A percentile compares a stretch with the other conserved stretches of the same genome.
phyloP scores from a whole-genome alignment of 108 stramenopile species.

The Mediolabrus comicus region DNA sequence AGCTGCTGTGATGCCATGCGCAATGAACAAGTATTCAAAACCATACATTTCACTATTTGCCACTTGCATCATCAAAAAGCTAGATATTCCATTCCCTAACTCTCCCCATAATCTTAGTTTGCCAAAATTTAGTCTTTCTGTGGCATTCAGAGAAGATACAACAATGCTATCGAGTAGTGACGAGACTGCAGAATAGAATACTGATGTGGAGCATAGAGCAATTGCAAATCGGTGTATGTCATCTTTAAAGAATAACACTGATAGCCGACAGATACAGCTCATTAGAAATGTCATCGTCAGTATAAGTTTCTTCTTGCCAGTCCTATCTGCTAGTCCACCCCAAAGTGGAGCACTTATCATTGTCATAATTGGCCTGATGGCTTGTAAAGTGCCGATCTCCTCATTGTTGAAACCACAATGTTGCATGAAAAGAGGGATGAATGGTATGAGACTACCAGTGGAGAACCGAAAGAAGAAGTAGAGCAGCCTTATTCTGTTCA shows the following conservation, averaged over 20 bases:
- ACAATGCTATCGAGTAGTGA: conserved; percentile 90
- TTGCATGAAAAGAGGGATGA: conserved; percentile 44
- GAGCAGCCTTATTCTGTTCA: conserved; percentile 23
- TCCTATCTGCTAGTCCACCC: conserved; percentile 30
- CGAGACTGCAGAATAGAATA: conserved; percentile 32
- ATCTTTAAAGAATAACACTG: conserved; percentile 3
- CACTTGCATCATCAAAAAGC: conserved; percentile 4
- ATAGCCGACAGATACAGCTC: conserved; percentile 23
- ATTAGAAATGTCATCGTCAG: conserved; percentile 19
- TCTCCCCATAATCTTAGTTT: conserved; percentile 91
- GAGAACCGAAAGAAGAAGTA: conserved; percentile 42
- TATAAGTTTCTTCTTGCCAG: conserved; percentile 23
- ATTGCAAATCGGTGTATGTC: conserved; percentile 11
- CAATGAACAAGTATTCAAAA: conserved; percentile 22
- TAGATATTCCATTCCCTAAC: conserved; percentile 88
- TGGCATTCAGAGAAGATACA: conserved; percentile 55
- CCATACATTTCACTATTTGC: neutral
- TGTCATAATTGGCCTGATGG: conserved; percentile 36
- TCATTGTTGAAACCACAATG: conserved; percentile 15
- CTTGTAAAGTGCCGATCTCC: conserved; percentile 34
- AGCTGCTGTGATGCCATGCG: conserved; percentile 25
- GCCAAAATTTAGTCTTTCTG: conserved; percentile 77
- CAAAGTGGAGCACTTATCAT: conserved; percentile 32
- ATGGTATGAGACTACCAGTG: conserved; percentile 27
- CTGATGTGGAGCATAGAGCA: conserved; percentile 24